Evolutionary conservation across 495 filamentous ascomycete genomes (phyloP), one percentile per base, ranked within the genome.

Genomic region (Trichoderma erinaceum): DNA sequence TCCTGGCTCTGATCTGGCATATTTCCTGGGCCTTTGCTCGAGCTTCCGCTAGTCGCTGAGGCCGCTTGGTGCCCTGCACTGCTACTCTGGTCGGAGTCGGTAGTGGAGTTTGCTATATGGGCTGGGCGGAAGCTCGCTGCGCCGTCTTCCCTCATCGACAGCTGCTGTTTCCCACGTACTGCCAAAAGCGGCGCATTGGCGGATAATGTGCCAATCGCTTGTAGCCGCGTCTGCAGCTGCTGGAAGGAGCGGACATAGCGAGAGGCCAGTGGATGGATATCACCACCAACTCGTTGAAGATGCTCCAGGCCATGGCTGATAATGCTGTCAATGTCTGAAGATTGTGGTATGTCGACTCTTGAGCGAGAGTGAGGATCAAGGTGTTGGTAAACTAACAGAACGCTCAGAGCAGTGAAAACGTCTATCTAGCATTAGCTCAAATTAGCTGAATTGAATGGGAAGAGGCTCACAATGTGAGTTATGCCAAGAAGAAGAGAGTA

Each of bases 191-290:
- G 67, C 11, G 52, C 58, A 32, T 63, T 63, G 41, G 67, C 66
- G 6, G 67, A 43, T 12, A 68, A 41, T 6, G 67, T 61, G 0
- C 56, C 41, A 10, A 68, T 44, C 8, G 67, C 41, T 32, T 68
- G 67, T 18, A 68, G 58, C 6, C 67, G 67, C 18, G 56, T n/a
- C 32, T 68, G 67, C 32, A 68, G 67, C 25, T 68, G 67, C 67
- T 46, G 67, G 58, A 68, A 68, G 4, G 67, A 68, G 35, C 58
- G 67, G 67, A 64, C 67, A 16, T 68, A 68, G 41, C 67, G 67
- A 3, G 67, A 68, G 16, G 67, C 67, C 5, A 68, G 41, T 1
- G 67, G 58, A 52, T 68, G 67, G 12, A 68, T 63, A 15, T 68
- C 67, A 41, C 67, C 67, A 25, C 67, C 67, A 29, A 68, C 67